These are phyloP conservation scores for Haberlea rhodopensis DNA, from an alignment of 257 asterid species.

Conservation along the genomic window DNA sequence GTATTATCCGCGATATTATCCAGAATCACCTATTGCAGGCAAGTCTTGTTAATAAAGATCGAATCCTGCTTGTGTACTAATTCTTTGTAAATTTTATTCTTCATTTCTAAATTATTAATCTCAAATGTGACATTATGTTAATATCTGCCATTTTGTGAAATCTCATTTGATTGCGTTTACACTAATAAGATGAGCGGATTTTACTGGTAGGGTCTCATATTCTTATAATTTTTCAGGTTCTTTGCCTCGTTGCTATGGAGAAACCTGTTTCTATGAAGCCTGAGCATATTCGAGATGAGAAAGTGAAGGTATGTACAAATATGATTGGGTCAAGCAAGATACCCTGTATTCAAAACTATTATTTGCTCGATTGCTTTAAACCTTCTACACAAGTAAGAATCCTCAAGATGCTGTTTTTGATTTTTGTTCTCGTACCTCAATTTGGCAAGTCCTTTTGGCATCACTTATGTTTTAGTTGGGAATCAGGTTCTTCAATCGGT, in stretches of 20 bases:
- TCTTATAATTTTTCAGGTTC: too few relatives aligned
- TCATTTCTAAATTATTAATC: background rate
- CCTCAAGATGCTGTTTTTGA: conserved; percentile 8
- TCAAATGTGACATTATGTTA: background rate
- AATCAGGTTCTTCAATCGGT: conserved; percentile 92
- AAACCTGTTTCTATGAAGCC: conserved; percentile 79
- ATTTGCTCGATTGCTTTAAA: background rate
- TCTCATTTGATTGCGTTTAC: conserved; percentile 11
- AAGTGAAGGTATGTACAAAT: conserved; percentile 79
- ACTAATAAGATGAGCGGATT: conserved; percentile 1
- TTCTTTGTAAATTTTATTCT: conserved; percentile 2
- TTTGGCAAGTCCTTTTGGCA: too few relatives aligned
- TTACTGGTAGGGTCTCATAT: conserved; percentile 12
- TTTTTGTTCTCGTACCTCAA: too few relatives aligned
- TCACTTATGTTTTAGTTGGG: too few relatives aligned
- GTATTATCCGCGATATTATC: conserved; percentile 88
- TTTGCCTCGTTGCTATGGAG: conserved; percentile 95
- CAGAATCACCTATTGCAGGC: conserved; percentile 95
- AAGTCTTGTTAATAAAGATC: conserved; percentile 24
- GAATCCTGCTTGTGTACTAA: conserved; percentile 9
- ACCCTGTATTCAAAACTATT: conserved; percentile 4
- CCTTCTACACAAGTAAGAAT: background rate
- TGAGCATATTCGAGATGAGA: conserved; percentile 88
- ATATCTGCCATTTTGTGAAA: too few relatives aligned
- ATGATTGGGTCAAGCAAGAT: background rate